Percentiles rank a stretch among this genome's conserved stretches.
Evolutionary conservation across 1,284 basidiomycete genomes (phyloP).

Genomic region (Phaffia rhodozyma): DNA sequence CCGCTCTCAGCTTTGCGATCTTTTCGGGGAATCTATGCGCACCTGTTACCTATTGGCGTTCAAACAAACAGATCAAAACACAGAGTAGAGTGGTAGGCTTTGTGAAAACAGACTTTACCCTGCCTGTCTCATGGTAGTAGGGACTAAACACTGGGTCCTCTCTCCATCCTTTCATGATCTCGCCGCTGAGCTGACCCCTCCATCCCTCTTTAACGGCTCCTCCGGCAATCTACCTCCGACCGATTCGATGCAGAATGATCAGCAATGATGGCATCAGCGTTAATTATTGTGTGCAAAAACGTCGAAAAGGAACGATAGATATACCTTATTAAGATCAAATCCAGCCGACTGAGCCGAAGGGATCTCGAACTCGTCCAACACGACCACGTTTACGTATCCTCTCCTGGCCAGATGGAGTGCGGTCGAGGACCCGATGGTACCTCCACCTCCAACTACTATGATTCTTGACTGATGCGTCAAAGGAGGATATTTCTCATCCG

Average conservation of each 20-base stretch:
- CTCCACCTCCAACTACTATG: slow-evolving; percentile 31
- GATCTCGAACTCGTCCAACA: slow-evolving; percentile 30
- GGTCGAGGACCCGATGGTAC: slow-evolving; percentile 29
- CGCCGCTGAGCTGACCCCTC: slow-evolving; percentile 17
- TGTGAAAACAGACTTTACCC: slow-evolving; percentile 20
- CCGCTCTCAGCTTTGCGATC: slow-evolving; percentile 19
- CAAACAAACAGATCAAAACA: neutral
- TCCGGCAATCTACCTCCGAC: slow-evolving; percentile 8
- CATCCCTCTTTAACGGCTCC: slow-evolving; percentile 16
- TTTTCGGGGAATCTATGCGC: slow-evolving; percentile 14
- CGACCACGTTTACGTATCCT: slow-evolving; percentile 30
- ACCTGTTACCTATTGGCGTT: slow-evolving; percentile 4
- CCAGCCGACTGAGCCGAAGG: slow-evolving; percentile 30
- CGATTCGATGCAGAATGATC: neutral
- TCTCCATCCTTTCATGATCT: slow-evolving; percentile 29
- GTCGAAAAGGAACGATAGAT: slow-evolving; percentile 18
- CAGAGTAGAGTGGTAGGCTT: neutral
- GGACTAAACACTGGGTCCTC: slow-evolving; percentile 28
- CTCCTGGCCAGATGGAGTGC: slow-evolving; percentile 30
- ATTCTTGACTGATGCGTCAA: slow-evolving; percentile 19
- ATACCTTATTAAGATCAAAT: slow-evolving; percentile 33
- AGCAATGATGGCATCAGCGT: neutral
- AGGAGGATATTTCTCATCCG: neutral
- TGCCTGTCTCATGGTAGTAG: slow-evolving; percentile 29
- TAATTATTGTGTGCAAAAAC: neutral